Evolutionary conservation across 2,329 filamentous ascomycete species (phyloP).

Genomic region (Stagonosporopsis vannaccii): DNA sequence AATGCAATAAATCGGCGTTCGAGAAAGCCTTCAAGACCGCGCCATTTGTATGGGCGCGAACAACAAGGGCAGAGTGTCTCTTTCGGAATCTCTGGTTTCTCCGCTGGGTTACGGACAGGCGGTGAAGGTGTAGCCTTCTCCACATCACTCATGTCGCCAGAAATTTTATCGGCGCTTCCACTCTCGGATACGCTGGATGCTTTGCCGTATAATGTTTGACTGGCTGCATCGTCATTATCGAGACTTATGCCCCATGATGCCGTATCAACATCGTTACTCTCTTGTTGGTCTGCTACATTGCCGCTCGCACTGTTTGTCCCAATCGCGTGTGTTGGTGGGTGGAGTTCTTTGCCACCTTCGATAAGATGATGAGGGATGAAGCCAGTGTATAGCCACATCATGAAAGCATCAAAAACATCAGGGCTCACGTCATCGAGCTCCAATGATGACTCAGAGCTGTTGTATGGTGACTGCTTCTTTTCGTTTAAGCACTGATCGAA

Average conservation of each 20-base stretch:
- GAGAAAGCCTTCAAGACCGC: slow-evolving; percentile 46
- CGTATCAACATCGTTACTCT: slow-evolving; percentile 43
- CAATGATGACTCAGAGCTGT: slow-evolving; percentile 33
- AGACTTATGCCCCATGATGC: slow-evolving; percentile 46
- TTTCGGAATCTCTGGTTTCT: slow-evolving; percentile 45
- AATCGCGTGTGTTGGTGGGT: slow-evolving; percentile 38
- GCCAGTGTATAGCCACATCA: slow-evolving; percentile 49
- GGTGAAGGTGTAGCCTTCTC: slow-evolving; percentile 28
- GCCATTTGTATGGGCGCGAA: slow-evolving; percentile 47
- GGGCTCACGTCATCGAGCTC: slow-evolving; percentile 45
- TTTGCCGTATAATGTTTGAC: slow-evolving; percentile 20
- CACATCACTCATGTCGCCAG: slow-evolving; percentile 40
- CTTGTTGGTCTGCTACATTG: slow-evolving; percentile 27
- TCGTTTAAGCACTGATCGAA: slow-evolving; percentile 43
- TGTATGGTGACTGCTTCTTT: slow-evolving; percentile 43
- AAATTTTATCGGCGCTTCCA: slow-evolving; percentile 38
- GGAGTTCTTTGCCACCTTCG: slow-evolving; percentile 44
- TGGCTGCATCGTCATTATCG: slow-evolving; percentile 38
- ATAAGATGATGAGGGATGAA: slow-evolving; percentile 48
- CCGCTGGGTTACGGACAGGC: slow-evolving; percentile 39
- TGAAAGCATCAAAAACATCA: slow-evolving; percentile 49
- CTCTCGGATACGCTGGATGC: slow-evolving; percentile 20
- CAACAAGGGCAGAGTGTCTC: slow-evolving; percentile 48
- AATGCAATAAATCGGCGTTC: slow-evolving; percentile 47
- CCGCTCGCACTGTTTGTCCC: slow-evolving; percentile 26